Base-by-base conservation (phyloP, 306 rosid genomes). In the Medicago ruthenica region DNA sequence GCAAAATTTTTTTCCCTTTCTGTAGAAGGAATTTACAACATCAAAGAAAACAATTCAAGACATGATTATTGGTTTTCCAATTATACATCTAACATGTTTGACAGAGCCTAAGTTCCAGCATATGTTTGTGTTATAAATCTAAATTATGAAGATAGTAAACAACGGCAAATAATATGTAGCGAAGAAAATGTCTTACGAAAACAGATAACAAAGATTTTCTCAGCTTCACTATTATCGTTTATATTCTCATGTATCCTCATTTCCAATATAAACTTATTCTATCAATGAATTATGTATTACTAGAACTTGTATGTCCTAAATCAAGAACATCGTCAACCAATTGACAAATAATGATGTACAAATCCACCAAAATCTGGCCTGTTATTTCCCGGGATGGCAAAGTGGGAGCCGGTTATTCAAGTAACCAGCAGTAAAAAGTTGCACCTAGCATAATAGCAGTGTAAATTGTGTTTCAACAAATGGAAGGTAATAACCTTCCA, bases 401-500 rank as follows among this genome's bases (percentile, higher is more conserved):
- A 47, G 31, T 13, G n/a, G 59, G 13, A 64, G 18, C n/a, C 4
- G 22, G 53, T 40, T 16, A 6, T 60, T 37, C 24, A 17, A 55
- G 71, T 42, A 64, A 69, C 59, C 71, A 31, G n/a, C 31, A 37
- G 65, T 42, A 31, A 67, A 34, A 34, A 13, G 67, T 41, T 20
- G 74, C 69, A 60, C 80, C 83, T 67, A 60, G 31, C 67, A 62
- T 27, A 73, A 74, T 55, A 22, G 47, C 42, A 16, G 60, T 11
- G 36, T 65, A 67, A 75, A 74, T 73, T 16, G 14, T 20, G 57
- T 8, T 59, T 58, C 48, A 80, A 76, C 58, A 76, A 83, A 76
- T 16, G 67, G 63, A 41, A 83, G 63, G 53, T 20, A 14, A 70
- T 20, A 50, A 20, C 79, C 78, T 27, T 58, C 21, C 6, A 39